phyloP scores from a whole-genome alignment of 73 alveolate species.

The Blepharisma japonicum region DNA sequence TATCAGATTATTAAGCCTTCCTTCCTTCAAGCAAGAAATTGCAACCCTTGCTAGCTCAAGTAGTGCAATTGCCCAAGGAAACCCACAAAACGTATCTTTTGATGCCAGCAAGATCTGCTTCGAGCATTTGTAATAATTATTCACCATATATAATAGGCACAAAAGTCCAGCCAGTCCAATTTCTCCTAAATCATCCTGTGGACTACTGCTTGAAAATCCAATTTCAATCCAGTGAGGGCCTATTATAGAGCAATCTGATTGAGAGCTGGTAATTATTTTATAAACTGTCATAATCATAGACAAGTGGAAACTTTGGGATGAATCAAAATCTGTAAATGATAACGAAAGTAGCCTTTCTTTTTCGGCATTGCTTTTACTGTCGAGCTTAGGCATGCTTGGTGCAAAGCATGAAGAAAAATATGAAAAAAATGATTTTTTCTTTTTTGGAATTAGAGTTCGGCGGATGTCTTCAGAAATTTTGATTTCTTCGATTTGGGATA shows the following conservation, averaged over 20 bases:
- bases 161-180: background rate
- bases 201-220: constrained; percentile 1
- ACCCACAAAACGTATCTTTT: no score
- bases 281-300: constrained; percentile 1
- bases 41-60: no score
- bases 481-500: no score
- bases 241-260: background rate
- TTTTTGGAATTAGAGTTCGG: background rate
- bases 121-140: background rate
- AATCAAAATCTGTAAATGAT: background rate
- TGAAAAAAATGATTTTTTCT: constrained; percentile 13
- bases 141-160: background rate
- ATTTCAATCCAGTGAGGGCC: constrained; percentile 14
- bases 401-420: background rate
- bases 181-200: background rate
- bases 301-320: background rate
- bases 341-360: background rate
- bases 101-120: no score
- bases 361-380: background rate
- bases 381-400: background rate
- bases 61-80: no score
- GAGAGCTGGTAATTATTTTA: background rate
- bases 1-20: no score
- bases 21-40: no score
- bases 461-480: no score